phyloP scores from a whole-genome alignment of 371 early-diverging fungal genomes.

The Apophysomyces trapeziformis region DNA sequence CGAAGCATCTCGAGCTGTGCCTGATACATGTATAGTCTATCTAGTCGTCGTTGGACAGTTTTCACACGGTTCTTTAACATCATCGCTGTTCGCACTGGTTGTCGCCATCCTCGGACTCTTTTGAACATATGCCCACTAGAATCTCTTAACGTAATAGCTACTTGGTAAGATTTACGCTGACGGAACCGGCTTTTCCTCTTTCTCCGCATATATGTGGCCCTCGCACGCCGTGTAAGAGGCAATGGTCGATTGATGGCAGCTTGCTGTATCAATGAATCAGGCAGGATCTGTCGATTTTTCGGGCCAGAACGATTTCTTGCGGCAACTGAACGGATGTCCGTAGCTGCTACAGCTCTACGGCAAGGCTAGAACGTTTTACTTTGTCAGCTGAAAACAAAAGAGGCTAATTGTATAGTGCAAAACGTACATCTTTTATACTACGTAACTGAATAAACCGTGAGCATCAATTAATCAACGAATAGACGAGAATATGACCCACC shows the following conservation, averaged over 20 bases:
- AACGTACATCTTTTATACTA: conserved; percentile 26
- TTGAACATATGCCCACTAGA: conserved; percentile 19
- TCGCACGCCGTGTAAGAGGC: conserved; percentile 1
- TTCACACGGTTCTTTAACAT: conserved; percentile 27
- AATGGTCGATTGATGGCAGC: conserved; percentile 3
- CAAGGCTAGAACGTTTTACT: conserved; percentile 8
- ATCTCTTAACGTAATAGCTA: conserved; percentile 3
- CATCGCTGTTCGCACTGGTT: conserved; percentile 30
- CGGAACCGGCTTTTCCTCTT: conserved; percentile 5
- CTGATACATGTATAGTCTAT: neutral
- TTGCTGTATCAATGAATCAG: neutral
- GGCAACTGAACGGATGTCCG: conserved; percentile 22
- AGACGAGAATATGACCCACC: conserved; percentile 10
- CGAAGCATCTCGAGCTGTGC: conserved; percentile 9
- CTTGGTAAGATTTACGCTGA: conserved; percentile 22
- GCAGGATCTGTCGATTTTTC: neutral
- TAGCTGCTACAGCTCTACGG: conserved; percentile 15
- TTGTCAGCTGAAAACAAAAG: neutral
- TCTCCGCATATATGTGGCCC: too few species aligned
- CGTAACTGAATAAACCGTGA: conserved; percentile 15
- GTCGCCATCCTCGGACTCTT: conserved; percentile 31
- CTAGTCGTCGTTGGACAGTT: conserved; percentile 20
- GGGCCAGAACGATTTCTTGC: conserved; percentile 9
- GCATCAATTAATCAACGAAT: neutral
- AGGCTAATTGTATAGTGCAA: neutral